Percentiles rank a stretch among this genome's conserved stretches.
phyloP scores from a whole-genome alignment of 1,284 basidiomycete genomes.

The Trichosporon sp. region DNA sequence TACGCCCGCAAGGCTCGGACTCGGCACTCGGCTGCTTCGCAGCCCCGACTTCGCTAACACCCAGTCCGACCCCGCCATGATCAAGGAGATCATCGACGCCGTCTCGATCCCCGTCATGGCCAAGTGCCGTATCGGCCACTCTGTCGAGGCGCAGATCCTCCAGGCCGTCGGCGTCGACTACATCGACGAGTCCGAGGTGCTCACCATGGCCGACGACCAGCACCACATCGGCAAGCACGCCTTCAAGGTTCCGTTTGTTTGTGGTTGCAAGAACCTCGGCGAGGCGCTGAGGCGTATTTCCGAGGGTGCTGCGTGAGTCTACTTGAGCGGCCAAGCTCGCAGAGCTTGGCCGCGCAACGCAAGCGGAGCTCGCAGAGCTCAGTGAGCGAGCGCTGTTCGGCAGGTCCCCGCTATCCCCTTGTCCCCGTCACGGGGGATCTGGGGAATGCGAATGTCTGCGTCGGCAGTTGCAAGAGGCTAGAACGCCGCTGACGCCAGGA shows the following conservation, averaged over 20 bases:
- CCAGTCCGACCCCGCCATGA: slow-evolving; percentile 91
- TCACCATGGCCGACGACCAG: slow-evolving; percentile 91
- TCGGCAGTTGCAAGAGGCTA: neutral
- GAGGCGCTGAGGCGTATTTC: slow-evolving; percentile 95
- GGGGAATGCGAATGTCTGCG: too few species aligned
- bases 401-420: too few species aligned
- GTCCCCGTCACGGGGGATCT: too few species aligned
- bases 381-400: too few species aligned
- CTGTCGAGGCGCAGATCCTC: slow-evolving; percentile 94
- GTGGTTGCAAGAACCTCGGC: slow-evolving; percentile 57
- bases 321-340: too few species aligned
- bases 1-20: too few species aligned
- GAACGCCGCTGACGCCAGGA: slow-evolving; percentile 21
- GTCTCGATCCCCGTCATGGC: slow-evolving; percentile 72
- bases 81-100: slow-evolving; percentile 88
- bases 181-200: slow-evolving; percentile 94
- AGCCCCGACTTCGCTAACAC: slow-evolving; percentile 9
- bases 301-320: slow-evolving; percentile 77
- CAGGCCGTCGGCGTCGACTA: slow-evolving; percentile 95
- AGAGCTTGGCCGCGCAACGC: too few species aligned
- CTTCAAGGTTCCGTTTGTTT: slow-evolving; percentile 70
- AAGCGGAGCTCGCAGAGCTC: too few species aligned
- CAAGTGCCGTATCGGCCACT: slow-evolving; percentile 80
- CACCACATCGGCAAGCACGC: slow-evolving; percentile 74
- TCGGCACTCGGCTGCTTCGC: neutral